Conservation (phyloP, 495 filamentous ascomycete species). For the Apodospora peruviana region DNA sequence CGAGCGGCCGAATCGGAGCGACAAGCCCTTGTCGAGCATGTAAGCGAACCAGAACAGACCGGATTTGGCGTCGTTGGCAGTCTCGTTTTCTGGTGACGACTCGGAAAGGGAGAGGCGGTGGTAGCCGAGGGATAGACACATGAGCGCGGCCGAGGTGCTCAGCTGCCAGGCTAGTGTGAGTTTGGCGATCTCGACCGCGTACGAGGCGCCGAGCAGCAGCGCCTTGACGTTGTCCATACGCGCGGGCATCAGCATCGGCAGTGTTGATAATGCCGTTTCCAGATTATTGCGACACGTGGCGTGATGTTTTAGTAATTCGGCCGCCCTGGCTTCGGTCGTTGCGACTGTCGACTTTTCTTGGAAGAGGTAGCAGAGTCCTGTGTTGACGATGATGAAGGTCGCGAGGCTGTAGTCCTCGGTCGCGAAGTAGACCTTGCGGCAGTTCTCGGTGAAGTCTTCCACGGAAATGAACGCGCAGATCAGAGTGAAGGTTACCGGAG, state of each 20-base stretch:
- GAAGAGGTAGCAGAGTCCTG: constrained; percentile 53
- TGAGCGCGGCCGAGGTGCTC: constrained; percentile 48
- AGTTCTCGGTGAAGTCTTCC: constrained; percentile 53
- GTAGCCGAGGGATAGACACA: constrained; percentile 61
- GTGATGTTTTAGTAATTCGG: constrained; percentile 31
- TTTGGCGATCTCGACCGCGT: constrained; percentile 58
- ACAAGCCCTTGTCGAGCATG: constrained; percentile 53
- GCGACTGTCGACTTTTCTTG: constrained; percentile 40
- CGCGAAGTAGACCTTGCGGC: constrained; percentile 54
- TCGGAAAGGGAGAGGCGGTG: constrained; percentile 46
- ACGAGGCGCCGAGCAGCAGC: constrained; percentile 48
- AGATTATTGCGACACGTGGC: constrained; percentile 51
- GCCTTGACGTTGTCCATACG: constrained; percentile 55
- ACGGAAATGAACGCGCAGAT: constrained; percentile 39
- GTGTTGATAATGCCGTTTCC: constrained; percentile 50
- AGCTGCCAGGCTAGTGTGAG: constrained; percentile 60
- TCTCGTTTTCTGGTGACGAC: constrained; percentile 10
- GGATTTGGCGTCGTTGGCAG: constrained; percentile 36
- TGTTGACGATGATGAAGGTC: constrained; percentile 51
- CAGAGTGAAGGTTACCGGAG: constrained; percentile 33
- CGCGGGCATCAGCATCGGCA: constrained; percentile 55
- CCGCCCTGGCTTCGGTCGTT: constrained; percentile 18
- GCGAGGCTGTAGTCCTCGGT: constrained; percentile 52
- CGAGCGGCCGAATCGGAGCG: constrained; percentile 59
- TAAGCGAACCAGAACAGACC: constrained; percentile 61